These are phyloP conservation scores for Fomitopsis schrenkii DNA, from an alignment of 1,284 basidiomycete genomes.

Conservation along the genomic window DNA sequence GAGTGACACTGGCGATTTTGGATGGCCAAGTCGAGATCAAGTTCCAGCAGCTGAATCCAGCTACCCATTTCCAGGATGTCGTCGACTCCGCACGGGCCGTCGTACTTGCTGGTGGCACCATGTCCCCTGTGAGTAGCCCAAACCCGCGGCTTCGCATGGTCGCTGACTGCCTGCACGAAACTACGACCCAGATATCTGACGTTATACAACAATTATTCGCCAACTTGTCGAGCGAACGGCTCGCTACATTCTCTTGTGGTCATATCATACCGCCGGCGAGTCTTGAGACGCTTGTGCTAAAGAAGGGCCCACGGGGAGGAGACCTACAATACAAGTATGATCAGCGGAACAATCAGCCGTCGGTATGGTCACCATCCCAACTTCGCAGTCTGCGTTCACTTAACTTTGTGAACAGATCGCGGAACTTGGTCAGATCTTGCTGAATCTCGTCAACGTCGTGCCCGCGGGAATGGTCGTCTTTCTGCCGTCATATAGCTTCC, in stretches of 20 bases:
- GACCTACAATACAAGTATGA: constrained; percentile 84
- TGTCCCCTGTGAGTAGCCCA: constrained; percentile 80
- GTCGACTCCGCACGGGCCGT: constrained; percentile 79
- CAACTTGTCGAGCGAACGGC: constrained; percentile 52
- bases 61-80: constrained; percentile 82
- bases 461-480: constrained; percentile 93
- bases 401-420: constrained; percentile 46
- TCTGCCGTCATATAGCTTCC: constrained; percentile 87
- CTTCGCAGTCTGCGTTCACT: not conserved
- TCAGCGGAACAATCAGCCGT: constrained; percentile 62
- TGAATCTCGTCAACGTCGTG: constrained; percentile 76
- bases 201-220: constrained; percentile 83
- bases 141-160: not conserved
- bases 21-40: constrained; percentile 67
- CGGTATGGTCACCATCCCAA: constrained; percentile 44
- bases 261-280: constrained; percentile 88
- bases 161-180: not conserved
- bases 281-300: constrained; percentile 76
- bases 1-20: constrained; percentile 50
- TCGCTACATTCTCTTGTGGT: constrained; percentile 85
- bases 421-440: constrained; percentile 82
- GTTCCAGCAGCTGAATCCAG: constrained; percentile 94
- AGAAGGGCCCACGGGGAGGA: constrained; percentile 72
- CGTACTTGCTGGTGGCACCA: constrained; percentile 92
- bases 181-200: constrained; percentile 72